Base-by-base conservation (phyloP, 1,139 yeast species). In the Zygosaccharomyces sapae region DNA sequence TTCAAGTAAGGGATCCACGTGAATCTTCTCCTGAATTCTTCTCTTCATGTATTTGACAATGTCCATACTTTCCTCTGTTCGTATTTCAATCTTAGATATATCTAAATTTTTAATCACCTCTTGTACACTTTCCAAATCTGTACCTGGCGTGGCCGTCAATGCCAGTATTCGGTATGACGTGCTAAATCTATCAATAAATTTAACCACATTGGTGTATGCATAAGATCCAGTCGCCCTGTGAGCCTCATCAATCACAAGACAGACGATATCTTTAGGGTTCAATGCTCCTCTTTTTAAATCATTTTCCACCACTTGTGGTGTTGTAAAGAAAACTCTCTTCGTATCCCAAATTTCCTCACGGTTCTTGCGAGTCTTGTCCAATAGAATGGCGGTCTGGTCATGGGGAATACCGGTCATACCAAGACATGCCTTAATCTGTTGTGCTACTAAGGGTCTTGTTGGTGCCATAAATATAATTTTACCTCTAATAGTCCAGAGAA, bases 401-500 rank as follows among this genome's bases (percentile, higher is more conserved):
- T 82, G 71, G 0, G 95, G 84, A 20, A 90, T 79, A 1, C 97
- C 97, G 0, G 96, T 84, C 24, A 87, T 83, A 7, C 89, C 85
- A 49, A 90, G 75, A 61, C 97, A 92, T 0, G 97, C 97, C 59
- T 86, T 86, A 56, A 92, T 86, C 66, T 94, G 98, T 67, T 94
- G 99, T 0, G 96, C 92, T n/a, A 94, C 98, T 50, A 94, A 73
- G 0, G 99, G 99, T 55, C 89, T 75, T 0, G 99, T 94, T 0
- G 99, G 99, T 0, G 99, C 98, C 83, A 92, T 83, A 63, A 94
- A 94, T 4, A 94, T 77, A 54, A 92, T 80, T 62, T 89, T 92
- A 4, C 89, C 80, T 10, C 70, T 67, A 6, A 78, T 79, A 3
- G 83, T 86, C 98, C 98, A 94, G 43, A 95, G 70, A 57, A 78